These are phyloP conservation scores for Debaryomyces prosopidis DNA, from an alignment of 805 yeast genomes.

Conservation along the genomic window DNA sequence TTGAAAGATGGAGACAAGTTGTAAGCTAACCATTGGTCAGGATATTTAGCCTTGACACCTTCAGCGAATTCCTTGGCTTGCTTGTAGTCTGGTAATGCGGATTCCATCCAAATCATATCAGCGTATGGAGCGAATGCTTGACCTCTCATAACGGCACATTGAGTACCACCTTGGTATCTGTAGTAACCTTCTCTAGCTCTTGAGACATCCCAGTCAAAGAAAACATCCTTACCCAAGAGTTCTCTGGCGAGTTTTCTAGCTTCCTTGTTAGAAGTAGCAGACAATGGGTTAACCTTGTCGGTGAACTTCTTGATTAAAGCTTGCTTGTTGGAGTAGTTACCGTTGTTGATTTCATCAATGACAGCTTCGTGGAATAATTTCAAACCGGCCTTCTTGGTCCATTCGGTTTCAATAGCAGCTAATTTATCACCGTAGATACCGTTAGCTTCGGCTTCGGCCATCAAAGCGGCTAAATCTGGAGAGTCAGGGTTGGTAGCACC, in stretches of 20 bases:
- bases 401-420: slow-evolving; percentile 72
- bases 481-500: slow-evolving; percentile 88
- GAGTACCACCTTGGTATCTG: slow-evolving; percentile 94
- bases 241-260: slow-evolving; percentile 75
- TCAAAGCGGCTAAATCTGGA: slow-evolving; percentile 70
- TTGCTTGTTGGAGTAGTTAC: slow-evolving; percentile 59
- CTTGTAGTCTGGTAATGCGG: slow-evolving; percentile 87
- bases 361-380: slow-evolving; percentile 92
- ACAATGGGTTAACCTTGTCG: slow-evolving; percentile 68
- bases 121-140: slow-evolving; percentile 94
- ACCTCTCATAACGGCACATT: slow-evolving; percentile 96
- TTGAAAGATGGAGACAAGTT: slow-evolving; percentile 96
- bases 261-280: slow-evolving; percentile 74
- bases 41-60: slow-evolving; percentile 79
- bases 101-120: slow-evolving; percentile 98
- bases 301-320: slow-evolving; percentile 65
- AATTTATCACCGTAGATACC: slow-evolving; percentile 75
- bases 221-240: slow-evolving; percentile 77
- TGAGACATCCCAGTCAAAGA: slow-evolving; percentile 93
- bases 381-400: slow-evolving; percentile 81
- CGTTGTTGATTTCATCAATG: slow-evolving; percentile 70
- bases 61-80: slow-evolving; percentile 95
- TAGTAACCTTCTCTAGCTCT: slow-evolving; percentile 97
- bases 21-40: slow-evolving; percentile 95
- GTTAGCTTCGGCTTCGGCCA: slow-evolving; percentile 75